Base-by-base conservation (phyloP, 2,329 filamentous ascomycete species). In the Alternaria sp. region DNA sequence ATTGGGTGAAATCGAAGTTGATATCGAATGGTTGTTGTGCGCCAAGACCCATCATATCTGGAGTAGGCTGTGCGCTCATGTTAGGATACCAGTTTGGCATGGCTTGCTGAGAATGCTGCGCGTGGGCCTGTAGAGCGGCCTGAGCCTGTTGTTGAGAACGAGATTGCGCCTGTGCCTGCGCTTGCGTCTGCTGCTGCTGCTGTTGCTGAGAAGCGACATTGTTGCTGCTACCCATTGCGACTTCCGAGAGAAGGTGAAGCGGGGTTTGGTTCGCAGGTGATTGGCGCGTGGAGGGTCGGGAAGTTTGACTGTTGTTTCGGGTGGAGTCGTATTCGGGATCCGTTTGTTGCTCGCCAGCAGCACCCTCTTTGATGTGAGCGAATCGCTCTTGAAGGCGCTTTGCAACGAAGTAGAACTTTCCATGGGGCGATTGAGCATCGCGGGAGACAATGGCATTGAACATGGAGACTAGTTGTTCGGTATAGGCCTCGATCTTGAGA, bases 371-470 rank as follows among this genome's bases (percentile, higher is more conserved):
- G 70, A 81, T 79, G 53, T 77, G 73, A 28, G 72, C 73, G 65
- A 85, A 84, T 68, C 82, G 83, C 52, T 83, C 81, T 40, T 80
- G 77, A 5, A 85, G 73, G 12, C 83, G 75, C 40, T 80, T 77
- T 26, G 83, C 78, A 25, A 85, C 84, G 46, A 80, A 80, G 61
- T 83, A 77, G 50, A 84, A 82, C 64, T 85, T 85, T 2, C 81
- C 80, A 61, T 84, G 82, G 4, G 82, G 82, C 15, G 78, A 79
- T 55, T 80, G 75, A n/a, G 74, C 72, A 58, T 82, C 80, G 23
- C 75, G 76, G 8, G 76, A 77, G 12, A 83, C 72, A 59, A 83
- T 81, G 8, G 75, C 74, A 70, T 81, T 74, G 76, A 83, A 85
- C 78, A 84, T 75, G 43, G 76, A 71, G 63, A 84, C 82, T 32